Percentiles rank a stretch among this genome's conserved stretches.
These are phyloP conservation scores for Lachnellula occidentalis DNA, from an alignment of 2,329 filamentous ascomycete species.

Conservation along the genomic window DNA sequence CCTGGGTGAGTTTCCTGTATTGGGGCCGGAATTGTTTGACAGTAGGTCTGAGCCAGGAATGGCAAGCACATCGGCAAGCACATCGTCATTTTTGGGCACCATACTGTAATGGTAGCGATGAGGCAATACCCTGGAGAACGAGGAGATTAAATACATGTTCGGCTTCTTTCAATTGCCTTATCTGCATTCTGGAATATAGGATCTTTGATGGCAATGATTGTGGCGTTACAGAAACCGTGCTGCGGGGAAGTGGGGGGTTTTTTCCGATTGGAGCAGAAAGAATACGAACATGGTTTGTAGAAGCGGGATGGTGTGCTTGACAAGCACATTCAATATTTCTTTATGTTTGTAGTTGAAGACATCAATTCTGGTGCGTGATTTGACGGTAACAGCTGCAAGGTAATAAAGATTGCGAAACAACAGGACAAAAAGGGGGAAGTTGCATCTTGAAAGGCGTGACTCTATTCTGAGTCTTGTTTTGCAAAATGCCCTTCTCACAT, in stretches of 20 bases:
- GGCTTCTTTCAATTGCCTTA: background rate
- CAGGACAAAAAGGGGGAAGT: too few relatives aligned
- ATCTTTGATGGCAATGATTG: background rate
- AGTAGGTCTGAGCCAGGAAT: background rate
- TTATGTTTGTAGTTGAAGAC: background rate
- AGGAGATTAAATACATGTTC: background rate
- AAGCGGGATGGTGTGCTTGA: background rate
- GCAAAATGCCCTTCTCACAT: too few relatives aligned
- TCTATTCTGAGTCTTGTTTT: too few relatives aligned
- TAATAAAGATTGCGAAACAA: too few relatives aligned
- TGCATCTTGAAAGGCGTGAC: too few relatives aligned
- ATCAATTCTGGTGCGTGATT: too few relatives aligned
- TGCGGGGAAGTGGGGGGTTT: background rate
- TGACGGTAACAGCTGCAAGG: too few relatives aligned
- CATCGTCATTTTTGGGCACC: background rate
- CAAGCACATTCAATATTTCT: background rate
- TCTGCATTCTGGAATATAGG: background rate
- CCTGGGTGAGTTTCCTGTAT: background rate
- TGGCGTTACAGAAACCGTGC: background rate
- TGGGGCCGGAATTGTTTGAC: background rate
- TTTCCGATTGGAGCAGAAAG: too few relatives aligned
- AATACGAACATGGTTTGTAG: too few relatives aligned
- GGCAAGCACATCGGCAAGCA: background rate
- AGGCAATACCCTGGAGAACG: background rate
- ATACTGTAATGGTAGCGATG: background rate